Conservation (phyloP, 2,329 filamentous ascomycete genomes). For the Cladophialophora psammophila region DNA sequence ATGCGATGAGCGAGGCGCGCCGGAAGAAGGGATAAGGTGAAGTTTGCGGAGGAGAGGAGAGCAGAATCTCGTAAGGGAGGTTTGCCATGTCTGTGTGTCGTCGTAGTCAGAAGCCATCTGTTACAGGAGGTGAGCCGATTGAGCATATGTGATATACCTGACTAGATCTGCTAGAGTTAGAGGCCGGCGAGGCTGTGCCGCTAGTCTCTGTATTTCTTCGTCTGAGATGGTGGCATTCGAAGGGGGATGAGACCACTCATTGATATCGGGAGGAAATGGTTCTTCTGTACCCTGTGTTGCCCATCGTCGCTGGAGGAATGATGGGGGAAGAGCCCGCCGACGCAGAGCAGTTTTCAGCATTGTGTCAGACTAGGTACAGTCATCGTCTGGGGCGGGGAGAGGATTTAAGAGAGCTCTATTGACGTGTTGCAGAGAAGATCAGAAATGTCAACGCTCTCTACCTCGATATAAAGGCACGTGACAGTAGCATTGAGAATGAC, state of each 20-base stretch:
- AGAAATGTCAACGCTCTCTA: not conserved
- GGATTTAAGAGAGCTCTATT: too few species aligned
- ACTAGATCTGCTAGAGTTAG: conserved; percentile 88
- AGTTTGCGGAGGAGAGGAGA: conserved; percentile 90
- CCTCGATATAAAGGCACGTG: not conserved
- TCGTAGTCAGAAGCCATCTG: conserved; percentile 27
- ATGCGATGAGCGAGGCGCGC: conserved; percentile 93
- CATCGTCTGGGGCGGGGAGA: not conserved
- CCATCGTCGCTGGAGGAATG: conserved; percentile 28
- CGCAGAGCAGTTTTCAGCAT: conserved; percentile 30
- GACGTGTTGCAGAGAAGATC: not conserved
- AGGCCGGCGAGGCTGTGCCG: conserved; percentile 77
- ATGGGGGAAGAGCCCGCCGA: conserved; percentile 12
- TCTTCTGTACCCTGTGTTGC: conserved; percentile 27
- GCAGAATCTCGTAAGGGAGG: conserved; percentile 82
- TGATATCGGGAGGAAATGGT: conserved; percentile 34
- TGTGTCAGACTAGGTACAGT: not conserved
- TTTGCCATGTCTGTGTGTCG: conserved; percentile 67
- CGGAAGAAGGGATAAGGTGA: conserved; percentile 89
- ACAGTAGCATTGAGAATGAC: conserved; percentile 2
- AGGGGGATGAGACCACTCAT: conserved; percentile 46
- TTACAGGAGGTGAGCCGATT: not conserved
- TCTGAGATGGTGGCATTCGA: conserved; percentile 66
- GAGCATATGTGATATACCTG: conserved; percentile 64
- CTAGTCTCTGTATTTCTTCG: conserved; percentile 79